Evolutionary conservation across 192 early-diverging fungal species (phyloP).

Genomic region (Dissophora globulifera): DNA sequence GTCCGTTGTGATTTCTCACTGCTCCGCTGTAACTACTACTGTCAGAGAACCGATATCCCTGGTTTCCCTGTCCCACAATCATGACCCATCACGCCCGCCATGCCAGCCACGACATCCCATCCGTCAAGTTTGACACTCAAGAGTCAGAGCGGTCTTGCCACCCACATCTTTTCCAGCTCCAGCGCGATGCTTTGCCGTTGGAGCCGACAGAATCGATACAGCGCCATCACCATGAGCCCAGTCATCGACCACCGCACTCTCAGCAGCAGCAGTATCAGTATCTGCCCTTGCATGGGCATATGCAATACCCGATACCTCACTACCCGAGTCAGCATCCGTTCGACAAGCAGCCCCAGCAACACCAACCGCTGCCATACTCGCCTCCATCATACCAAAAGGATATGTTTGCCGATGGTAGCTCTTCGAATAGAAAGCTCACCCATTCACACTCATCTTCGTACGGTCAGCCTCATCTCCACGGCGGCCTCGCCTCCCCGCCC

Average conservation of each 20-base stretch:
- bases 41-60: no score
- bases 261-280: slow-evolving; percentile 10
- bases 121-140: background rate
- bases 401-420: background rate
- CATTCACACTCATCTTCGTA: slow-evolving; percentile 11
- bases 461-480: slow-evolving; percentile 16
- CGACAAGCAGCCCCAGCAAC: background rate
- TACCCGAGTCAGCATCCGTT: background rate
- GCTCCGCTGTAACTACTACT: no score
- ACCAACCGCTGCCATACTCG: background rate
- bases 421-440: background rate
- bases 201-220: background rate
- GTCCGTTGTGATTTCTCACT: no score
- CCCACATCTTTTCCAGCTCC: background rate
- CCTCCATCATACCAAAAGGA: background rate
- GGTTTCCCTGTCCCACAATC: no score
- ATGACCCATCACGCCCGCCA: slow-evolving; percentile 19
- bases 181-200: background rate
- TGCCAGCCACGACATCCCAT: slow-evolving; percentile 7
- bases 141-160: background rate
- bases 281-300: background rate
- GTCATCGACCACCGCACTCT: background rate
- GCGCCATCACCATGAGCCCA: background rate
- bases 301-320: background rate
- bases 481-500: slow-evolving; percentile 23